Percentiles rank a stretch among this genome's conserved stretches.
Evolutionary conservation across 371 early-diverging fungal genomes (phyloP).

Genomic region (Haplosporangium sp.): DNA sequence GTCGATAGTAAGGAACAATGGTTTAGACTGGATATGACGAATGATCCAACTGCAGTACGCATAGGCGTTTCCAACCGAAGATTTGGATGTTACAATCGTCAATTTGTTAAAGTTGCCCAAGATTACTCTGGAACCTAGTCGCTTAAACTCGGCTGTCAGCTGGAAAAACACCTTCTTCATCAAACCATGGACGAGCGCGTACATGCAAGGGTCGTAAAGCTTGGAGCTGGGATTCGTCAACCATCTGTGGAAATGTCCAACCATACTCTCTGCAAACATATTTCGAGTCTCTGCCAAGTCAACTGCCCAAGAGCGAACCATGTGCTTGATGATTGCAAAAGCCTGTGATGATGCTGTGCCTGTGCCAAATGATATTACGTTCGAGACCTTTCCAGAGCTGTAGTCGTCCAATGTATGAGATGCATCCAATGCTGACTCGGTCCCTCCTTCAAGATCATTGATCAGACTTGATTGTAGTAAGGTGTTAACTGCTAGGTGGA

Average conservation of each 20-base stretch:
- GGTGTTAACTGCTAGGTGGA: conserved; percentile 85
- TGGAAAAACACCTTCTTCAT: conserved; percentile 92
- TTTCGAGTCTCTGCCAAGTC: conserved; percentile 68
- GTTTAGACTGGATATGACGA: conserved; percentile 75
- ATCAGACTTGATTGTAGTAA: conserved; percentile 78
- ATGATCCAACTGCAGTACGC: conserved; percentile 81
- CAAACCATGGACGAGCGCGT: conserved; percentile 79
- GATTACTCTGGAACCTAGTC: conserved; percentile 82
- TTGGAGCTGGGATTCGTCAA: conserved; percentile 78
- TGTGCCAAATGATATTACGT: conserved; percentile 63
- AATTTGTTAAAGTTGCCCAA: conserved; percentile 86
- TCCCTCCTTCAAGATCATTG: conserved; percentile 82
- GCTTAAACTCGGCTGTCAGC: conserved; percentile 82
- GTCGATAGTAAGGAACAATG: conserved; percentile 79
- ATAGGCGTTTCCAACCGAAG: conserved; percentile 74
- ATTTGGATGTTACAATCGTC: conserved; percentile 85
- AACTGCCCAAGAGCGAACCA: conserved; percentile 83
- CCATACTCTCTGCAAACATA: conserved; percentile 77
- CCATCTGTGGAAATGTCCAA: conserved; percentile 91
- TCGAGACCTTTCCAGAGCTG: conserved; percentile 60
- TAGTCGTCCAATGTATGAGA: conserved; percentile 65
- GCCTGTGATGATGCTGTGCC: conserved; percentile 74
- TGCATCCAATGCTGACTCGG: conserved; percentile 63
- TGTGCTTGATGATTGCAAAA: conserved; percentile 77
- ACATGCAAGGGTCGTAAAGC: conserved; percentile 90